Percentiles rank a stretch among this genome's conserved stretches.
Conservation (phyloP, 495 filamentous ascomycete species). For the Tetracladium setigerum region DNA sequence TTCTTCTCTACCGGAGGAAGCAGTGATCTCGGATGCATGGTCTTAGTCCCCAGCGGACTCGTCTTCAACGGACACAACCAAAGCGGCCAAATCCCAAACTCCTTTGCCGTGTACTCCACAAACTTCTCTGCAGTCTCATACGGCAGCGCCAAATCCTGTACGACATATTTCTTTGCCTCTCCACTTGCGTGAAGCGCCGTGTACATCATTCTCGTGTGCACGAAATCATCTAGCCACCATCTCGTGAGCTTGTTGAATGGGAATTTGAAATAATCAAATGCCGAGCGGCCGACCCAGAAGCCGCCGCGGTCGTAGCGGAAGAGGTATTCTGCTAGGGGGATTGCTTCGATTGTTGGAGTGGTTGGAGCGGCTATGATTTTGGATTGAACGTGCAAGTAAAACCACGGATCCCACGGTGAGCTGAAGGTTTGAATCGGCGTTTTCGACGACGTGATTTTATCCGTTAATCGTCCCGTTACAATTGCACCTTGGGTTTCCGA, state of each 20-base stretch:
- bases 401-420: constrained; percentile 44
- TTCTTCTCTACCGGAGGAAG: constrained; percentile 13
- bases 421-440: constrained; percentile 31
- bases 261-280: constrained; percentile 48
- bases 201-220: constrained; percentile 59
- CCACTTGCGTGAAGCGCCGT: constrained; percentile 50
- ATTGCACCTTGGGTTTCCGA: constrained; percentile 41
- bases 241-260: constrained; percentile 48
- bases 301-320: constrained; percentile 55
- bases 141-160: constrained; percentile 52
- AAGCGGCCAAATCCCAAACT: constrained; percentile 47
- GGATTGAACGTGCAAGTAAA: constrained; percentile 41
- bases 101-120: constrained; percentile 40
- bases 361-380: constrained; percentile 11
- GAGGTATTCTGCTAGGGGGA: constrained; percentile 47
- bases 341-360: constrained; percentile 30
- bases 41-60: constrained; percentile 34
- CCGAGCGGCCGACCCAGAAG: constrained; percentile 50
- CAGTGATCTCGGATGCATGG: constrained; percentile 31
- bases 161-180: constrained; percentile 42
- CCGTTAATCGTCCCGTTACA: constrained; percentile 41
- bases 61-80: constrained; percentile 52
- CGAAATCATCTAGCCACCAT: constrained; percentile 53
- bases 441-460: constrained; percentile 29
- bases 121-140: constrained; percentile 40